phyloP scores from a whole-genome alignment of 1,284 basidiomycete genomes.

The Fomitopsis pinicola region DNA sequence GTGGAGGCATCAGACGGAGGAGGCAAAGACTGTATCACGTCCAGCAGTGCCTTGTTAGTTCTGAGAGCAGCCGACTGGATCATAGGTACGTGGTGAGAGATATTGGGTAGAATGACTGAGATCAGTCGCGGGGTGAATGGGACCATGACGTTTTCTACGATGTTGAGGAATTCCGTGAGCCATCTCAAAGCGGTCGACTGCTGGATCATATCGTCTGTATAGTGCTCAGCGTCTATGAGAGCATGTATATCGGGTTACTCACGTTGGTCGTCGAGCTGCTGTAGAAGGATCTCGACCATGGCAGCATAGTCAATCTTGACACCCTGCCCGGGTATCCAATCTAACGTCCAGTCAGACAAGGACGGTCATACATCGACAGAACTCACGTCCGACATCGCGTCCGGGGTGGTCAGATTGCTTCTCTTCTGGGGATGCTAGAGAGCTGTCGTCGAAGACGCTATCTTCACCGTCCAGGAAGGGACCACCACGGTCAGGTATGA shows the following conservation, averaged over 20 bases:
- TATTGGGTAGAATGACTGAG: constrained; percentile 88
- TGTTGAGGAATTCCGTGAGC: constrained; percentile 88
- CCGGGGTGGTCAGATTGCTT: constrained; percentile 47
- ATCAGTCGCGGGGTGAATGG: constrained; percentile 93
- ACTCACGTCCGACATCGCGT: constrained; percentile 61
- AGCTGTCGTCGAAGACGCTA: constrained; percentile 21
- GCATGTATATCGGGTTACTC: constrained; percentile 24
- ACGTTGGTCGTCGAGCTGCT: constrained; percentile 86
- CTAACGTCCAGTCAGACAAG: constrained; percentile 37
- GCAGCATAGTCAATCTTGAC: constrained; percentile 89
- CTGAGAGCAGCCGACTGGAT: constrained; percentile 86
- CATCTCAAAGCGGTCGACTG: constrained; percentile 87
- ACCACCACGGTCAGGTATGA: constrained; percentile 23
- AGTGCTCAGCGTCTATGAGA: background rate
- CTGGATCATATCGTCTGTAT: constrained; percentile 82
- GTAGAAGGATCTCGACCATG: constrained; percentile 93
- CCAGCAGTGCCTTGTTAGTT: constrained; percentile 83
- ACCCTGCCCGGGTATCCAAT: constrained; percentile 91
- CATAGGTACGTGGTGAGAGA: constrained; percentile 87
- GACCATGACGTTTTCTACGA: constrained; percentile 89
- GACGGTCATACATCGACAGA: background rate
- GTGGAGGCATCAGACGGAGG: constrained; percentile 51
- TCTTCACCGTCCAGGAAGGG: constrained; percentile 55
- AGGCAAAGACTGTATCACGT: constrained; percentile 84
- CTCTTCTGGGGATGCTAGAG: constrained; percentile 34